These are phyloP conservation scores for Rhizopogon vulgaris DNA, from an alignment of 768 basidiomycete genomes.

Conservation along the genomic window DNA sequence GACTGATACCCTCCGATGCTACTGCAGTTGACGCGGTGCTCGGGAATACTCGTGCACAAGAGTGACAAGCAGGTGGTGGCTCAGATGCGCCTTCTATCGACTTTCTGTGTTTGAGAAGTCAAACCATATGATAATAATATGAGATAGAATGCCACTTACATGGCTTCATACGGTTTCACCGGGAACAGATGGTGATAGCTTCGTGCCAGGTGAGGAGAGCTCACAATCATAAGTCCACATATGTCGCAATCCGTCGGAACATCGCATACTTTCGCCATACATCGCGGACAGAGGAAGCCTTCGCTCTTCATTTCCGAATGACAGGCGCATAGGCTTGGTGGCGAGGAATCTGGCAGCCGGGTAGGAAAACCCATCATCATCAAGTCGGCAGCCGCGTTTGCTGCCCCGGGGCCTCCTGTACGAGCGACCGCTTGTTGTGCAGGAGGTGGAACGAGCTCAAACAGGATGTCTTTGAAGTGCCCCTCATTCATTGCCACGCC, in stretches of 20 bases:
- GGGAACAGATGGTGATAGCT: slow-evolving; percentile 97
- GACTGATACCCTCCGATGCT: slow-evolving; percentile 65
- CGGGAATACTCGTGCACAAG: slow-evolving; percentile 72
- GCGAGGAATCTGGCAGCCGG: slow-evolving; percentile 76
- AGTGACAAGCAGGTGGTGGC: slow-evolving; percentile 53
- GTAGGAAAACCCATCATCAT: slow-evolving; percentile 99
- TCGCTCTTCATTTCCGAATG: slow-evolving; percentile 89
- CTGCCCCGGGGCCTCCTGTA: slow-evolving; percentile 35
- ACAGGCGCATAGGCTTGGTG: slow-evolving; percentile 85
- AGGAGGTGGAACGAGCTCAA: slow-evolving; percentile 93
- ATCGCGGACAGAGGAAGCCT: slow-evolving; percentile 94
- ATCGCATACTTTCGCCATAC: slow-evolving; percentile 90
- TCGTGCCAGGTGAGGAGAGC: slow-evolving; percentile 92
- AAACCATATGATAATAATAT: slow-evolving; percentile 1
- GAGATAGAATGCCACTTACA: slow-evolving; percentile 49
- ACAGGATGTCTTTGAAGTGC: slow-evolving; percentile 92
- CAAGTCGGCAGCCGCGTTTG: slow-evolving; percentile 74
- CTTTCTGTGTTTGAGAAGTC: slow-evolving; percentile 23
- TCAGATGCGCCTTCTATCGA: slow-evolving; percentile 32
- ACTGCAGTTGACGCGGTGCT: slow-evolving; percentile 29
- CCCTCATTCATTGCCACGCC: slow-evolving; percentile 98
- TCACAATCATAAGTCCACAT: slow-evolving; percentile 96
- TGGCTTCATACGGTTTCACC: slow-evolving; percentile 74
- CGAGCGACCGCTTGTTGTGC: slow-evolving; percentile 61
- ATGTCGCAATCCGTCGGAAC: slow-evolving; percentile 98